These are phyloP conservation scores for Fusarium sacchari DNA, from an alignment of 2,329 filamentous ascomycete genomes.

Conservation along the genomic window DNA sequence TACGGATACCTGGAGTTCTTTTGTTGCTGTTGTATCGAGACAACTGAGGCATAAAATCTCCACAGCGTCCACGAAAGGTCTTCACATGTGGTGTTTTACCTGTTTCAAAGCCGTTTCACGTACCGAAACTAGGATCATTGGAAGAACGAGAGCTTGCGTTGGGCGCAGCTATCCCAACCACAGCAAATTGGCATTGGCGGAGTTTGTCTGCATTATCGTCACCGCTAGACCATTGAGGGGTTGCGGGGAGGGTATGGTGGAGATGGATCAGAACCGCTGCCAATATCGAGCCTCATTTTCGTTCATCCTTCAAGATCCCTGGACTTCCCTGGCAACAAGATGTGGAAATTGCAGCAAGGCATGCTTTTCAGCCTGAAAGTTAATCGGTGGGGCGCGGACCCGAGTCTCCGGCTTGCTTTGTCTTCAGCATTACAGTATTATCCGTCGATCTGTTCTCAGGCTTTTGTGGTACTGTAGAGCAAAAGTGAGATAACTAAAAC, in stretches of 20 bases:
- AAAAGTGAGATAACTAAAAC: conserved; percentile 8
- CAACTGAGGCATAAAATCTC: conserved; percentile 10
- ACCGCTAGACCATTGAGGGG: conserved; percentile 1
- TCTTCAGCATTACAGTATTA: conserved; percentile 21
- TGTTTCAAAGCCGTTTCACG: conserved; percentile 21
- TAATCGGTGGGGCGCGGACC: conserved; percentile 26
- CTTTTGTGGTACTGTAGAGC: neutral
- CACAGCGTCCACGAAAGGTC: conserved; percentile 6
- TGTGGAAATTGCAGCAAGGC: conserved; percentile 16
- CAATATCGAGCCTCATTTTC: conserved; percentile 29
- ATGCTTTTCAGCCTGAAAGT: conserved; percentile 30
- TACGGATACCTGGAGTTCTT: conserved; percentile 6
- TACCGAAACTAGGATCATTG: neutral
- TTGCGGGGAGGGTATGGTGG: conserved; percentile 20
- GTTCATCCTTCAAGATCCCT: conserved; percentile 23
- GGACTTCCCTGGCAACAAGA: conserved; percentile 35
- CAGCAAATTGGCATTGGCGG: neutral
- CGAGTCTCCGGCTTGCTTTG: conserved; percentile 22
- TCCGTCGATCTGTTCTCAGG: neutral
- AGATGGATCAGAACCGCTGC: neutral
- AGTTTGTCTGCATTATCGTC: conserved; percentile 1
- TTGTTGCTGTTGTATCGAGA: conserved; percentile 22
- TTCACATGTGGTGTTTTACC: neutral
- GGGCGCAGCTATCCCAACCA: neutral
- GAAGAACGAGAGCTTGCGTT: neutral